Evolutionary conservation across 78 protist genomes (phyloP).

Genomic region (Dictyostelium firmibasis): DNA sequence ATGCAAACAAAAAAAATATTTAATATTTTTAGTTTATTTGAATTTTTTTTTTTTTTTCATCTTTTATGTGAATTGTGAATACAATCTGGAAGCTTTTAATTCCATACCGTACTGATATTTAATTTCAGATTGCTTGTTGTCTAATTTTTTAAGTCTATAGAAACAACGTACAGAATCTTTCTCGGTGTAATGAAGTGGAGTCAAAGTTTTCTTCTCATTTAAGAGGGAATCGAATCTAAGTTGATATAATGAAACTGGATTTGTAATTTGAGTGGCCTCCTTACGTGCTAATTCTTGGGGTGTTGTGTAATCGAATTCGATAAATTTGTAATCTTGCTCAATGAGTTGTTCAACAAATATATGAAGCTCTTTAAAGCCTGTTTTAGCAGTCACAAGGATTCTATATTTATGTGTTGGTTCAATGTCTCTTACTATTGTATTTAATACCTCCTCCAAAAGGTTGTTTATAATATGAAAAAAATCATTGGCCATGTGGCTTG

Average conservation of each 20-base stretch:
- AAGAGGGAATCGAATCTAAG: not conserved
- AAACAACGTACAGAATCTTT: not conserved
- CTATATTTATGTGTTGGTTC: not conserved
- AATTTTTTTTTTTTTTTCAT: not conserved
- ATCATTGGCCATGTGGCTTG: slow-evolving; percentile 22
- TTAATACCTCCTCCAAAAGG: not conserved
- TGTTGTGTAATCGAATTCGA: not conserved
- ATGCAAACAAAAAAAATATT: not conserved
- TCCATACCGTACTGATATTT: not conserved
- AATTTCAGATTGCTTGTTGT: not conserved
- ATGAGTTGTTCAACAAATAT: slow-evolving; percentile 31
- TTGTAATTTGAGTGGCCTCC: slow-evolving; percentile 28
- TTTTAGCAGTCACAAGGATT: not conserved
- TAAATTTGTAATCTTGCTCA: not conserved
- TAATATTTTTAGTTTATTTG: not conserved
- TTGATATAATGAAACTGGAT: slow-evolving; percentile 30
- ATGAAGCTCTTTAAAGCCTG: not conserved
- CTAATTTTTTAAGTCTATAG: not conserved
- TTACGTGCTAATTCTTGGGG: not conserved
- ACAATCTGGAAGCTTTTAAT: not conserved
- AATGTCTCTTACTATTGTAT: not conserved
- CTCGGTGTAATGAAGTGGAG: not conserved
- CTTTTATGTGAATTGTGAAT: slow-evolving; percentile 3
- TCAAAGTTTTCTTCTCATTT: not conserved
- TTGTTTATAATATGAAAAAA: slow-evolving; percentile 9